Base-by-base conservation (phyloP, 768 basidiomycete species). In the Termitomyces sp. region DNA sequence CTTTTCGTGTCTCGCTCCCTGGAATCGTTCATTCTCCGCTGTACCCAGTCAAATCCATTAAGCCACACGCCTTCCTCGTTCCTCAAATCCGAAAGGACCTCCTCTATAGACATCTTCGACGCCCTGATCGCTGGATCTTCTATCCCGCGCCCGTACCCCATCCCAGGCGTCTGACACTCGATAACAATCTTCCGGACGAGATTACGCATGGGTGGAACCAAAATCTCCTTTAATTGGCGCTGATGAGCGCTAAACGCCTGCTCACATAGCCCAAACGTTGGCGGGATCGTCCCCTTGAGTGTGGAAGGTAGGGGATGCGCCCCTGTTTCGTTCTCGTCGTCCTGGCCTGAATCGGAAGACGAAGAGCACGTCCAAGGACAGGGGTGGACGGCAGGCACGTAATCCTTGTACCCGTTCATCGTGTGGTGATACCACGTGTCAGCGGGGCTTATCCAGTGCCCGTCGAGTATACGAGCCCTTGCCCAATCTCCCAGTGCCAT, bases 401-500 rank as follows among this genome's bases (percentile, higher is more conserved):
- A 73, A 51, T 58, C 67, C 55, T 69, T 71, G 62, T 69, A 74
- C 53, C 79, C 81, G 32, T 67, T 75, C 57, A 72, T 68, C 5
- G 62, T 61, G 56, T 77, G 67, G 10, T 73, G 70, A 51, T 83
- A 88, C 80, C 81, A 90, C 46, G 83, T 76, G 67, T 92, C 90
- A 0, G 84, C 87, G 10, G 89, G 90, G 50, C 81, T 86, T 44
- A 85, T 70, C 89, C 90, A 92, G 63, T 84, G 79, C 3, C 90
- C 90, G 55, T 92, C 89, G 20, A 91, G 70, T 48, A 92, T 85
- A 47, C 89, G 73, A 22, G 76, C 79, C 34, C 90, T 77, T 5
- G 87, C 87, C 87, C 88, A 91, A 62, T 89, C 88, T 13, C 79
- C 76, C 53, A 91, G 72, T 1, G 90, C 87, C 44, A 91, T 72